These are phyloP conservation scores for Candida sanyiensis DNA, from an alignment of 805 yeast species.

Conservation along the genomic window DNA sequence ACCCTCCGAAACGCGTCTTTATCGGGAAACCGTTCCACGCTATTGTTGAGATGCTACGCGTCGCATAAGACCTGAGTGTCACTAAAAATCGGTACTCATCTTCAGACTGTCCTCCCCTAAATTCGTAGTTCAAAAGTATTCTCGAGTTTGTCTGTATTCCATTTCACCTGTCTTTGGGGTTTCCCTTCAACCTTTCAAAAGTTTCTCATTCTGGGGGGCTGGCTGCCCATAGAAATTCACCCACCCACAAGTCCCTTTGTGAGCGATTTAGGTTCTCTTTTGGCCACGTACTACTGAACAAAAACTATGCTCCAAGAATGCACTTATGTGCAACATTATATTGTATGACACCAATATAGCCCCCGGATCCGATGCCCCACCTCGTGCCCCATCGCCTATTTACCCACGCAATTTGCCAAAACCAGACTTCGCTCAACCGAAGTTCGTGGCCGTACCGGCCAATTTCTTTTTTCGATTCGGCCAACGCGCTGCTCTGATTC, in stretches of 20 bases:
- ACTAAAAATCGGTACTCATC: no score
- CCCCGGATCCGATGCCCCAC: no score
- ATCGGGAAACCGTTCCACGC: no score
- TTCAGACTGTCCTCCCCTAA: no score
- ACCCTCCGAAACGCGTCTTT: no score
- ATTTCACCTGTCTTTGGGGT: background rate
- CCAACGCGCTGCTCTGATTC: constrained; percentile 6
- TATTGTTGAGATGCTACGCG: no score
- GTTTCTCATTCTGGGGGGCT: background rate
- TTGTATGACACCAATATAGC: no score
- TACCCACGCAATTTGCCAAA: background rate
- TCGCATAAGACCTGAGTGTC: no score
- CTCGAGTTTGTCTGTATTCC: no score
- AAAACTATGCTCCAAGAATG: background rate
- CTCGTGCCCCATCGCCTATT: background rate
- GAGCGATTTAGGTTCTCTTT: no score
- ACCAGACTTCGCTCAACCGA: background rate
- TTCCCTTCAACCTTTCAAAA: background rate
- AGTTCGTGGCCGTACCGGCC: background rate
- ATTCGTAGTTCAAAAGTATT: no score
- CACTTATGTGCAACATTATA: no score
- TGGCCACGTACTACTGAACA: background rate
- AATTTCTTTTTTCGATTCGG: constrained; percentile 2
- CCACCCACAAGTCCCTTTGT: background rate
- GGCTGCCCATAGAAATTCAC: constrained; percentile 1